These are phyloP conservation scores for Ogataea populi-albae DNA, from an alignment of 805 yeast genomes.

Conservation along the genomic window DNA sequence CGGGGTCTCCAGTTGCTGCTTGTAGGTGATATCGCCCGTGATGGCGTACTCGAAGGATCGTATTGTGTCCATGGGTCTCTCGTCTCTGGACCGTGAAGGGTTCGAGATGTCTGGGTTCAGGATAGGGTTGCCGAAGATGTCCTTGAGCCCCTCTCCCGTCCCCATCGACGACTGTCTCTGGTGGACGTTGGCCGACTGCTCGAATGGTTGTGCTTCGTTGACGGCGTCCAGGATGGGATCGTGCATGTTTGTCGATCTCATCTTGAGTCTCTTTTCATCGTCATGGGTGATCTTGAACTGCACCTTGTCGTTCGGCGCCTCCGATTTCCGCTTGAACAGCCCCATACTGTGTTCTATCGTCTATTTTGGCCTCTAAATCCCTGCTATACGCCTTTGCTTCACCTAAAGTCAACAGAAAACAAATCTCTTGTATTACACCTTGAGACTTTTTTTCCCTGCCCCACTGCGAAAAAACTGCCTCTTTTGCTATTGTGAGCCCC, in stretches of 20 bases:
- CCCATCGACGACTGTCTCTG: slow-evolving; percentile 34
- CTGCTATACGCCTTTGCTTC: too few species aligned
- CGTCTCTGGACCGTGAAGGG: slow-evolving; percentile 91
- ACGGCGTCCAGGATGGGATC: slow-evolving; percentile 94
- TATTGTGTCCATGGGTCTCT: slow-evolving; percentile 95
- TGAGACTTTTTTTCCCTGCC: too few species aligned
- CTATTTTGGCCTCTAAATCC: too few species aligned
- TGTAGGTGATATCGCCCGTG: slow-evolving; percentile 79
- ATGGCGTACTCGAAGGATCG: slow-evolving; percentile 91
- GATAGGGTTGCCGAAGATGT: slow-evolving; percentile 84
- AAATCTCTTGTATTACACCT: too few species aligned
- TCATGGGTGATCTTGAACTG: slow-evolving; percentile 45
- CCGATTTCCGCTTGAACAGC: slow-evolving; percentile 40
- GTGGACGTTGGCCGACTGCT: slow-evolving; percentile 46
- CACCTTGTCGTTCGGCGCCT: slow-evolving; percentile 24
- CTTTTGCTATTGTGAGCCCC: too few species aligned
- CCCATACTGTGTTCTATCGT: too few species aligned
- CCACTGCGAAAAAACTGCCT: too few species aligned
- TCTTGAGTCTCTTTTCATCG: slow-evolving; percentile 54
- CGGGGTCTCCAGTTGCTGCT: slow-evolving; percentile 77
- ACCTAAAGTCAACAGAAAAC: too few species aligned
- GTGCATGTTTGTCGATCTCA: slow-evolving; percentile 66
- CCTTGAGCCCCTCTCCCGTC: slow-evolving; percentile 51
- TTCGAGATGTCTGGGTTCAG: slow-evolving; percentile 80
- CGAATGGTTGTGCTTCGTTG: slow-evolving; percentile 94